Evolutionary conservation across 116 monocot species (phyloP).

Genomic region (Zostera marina): DNA sequence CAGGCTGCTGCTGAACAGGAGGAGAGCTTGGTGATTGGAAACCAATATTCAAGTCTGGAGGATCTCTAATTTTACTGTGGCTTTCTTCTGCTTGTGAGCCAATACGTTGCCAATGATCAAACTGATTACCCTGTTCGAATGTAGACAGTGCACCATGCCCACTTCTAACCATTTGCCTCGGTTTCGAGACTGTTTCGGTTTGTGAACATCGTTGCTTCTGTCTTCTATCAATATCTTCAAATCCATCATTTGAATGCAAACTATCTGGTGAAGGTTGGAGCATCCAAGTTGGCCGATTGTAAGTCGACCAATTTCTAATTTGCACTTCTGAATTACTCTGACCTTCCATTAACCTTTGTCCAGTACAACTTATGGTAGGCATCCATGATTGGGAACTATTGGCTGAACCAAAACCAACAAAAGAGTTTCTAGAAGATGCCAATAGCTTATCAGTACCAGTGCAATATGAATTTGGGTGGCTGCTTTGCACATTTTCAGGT

Average conservation of each 20-base stretch:
- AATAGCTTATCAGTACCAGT: conserved; percentile 6
- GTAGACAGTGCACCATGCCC: conserved; percentile 8
- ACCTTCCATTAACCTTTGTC: conserved; percentile 12
- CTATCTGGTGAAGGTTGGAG: conserved; percentile 6
- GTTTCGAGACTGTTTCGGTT: conserved; percentile 9
- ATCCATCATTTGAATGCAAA: not conserved
- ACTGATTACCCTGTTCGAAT: conserved; percentile 11
- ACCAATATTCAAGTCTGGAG: conserved; percentile 69
- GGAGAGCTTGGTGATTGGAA: conserved; percentile 56
- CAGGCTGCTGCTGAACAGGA: conserved; percentile 74
- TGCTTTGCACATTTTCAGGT: conserved; percentile 14
- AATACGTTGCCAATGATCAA: conserved; percentile 36
- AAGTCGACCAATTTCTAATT: conserved; percentile 11
- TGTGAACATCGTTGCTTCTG: not conserved
- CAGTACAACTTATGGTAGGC: conserved; percentile 28
- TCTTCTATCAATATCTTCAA: conserved; percentile 11
- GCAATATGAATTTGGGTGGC: conserved; percentile 5
- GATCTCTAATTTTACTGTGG: conserved; percentile 27
- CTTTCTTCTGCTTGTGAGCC: conserved; percentile 19
- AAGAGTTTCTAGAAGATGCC: conserved; percentile 16
- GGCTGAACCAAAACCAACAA: conserved; percentile 16
- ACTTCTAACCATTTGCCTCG: conserved; percentile 10
- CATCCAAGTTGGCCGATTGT: conserved; percentile 19
- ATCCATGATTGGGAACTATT: conserved; percentile 43
- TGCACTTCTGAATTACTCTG: conserved; percentile 7